Conservation (phyloP, 2,329 filamentous ascomycete species). For the Cephalotrichum gorgonifer region DNA sequence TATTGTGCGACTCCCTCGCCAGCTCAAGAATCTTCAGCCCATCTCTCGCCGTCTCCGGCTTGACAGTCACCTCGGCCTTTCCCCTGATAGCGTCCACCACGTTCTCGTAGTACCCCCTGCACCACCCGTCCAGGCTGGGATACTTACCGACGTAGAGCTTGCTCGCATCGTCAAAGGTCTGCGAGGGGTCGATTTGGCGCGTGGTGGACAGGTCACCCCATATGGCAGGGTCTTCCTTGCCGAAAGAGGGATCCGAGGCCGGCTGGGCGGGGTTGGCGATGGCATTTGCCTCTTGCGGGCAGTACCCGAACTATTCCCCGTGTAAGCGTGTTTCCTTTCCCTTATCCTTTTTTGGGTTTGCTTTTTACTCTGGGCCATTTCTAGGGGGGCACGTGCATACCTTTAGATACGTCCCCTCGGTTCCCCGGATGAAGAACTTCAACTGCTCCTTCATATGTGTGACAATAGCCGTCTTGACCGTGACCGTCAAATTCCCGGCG, state of each 20-base stretch:
- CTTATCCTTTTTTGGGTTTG: too few relatives aligned
- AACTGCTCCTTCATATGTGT: slow-evolving; percentile 49
- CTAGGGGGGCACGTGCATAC: slow-evolving; percentile 11
- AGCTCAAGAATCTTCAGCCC: slow-evolving; percentile 28
- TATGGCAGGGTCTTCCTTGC: slow-evolving; percentile 22
- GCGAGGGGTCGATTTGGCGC: slow-evolving; percentile 19
- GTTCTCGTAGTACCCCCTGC: slow-evolving; percentile 28
- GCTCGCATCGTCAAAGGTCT: slow-evolving; percentile 18
- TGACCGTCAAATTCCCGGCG: slow-evolving; percentile 36
- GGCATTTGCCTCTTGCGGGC: slow-evolving; percentile 20
- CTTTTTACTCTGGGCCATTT: too few relatives aligned
- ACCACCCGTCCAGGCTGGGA: slow-evolving; percentile 26
- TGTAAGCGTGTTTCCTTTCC: neutral
- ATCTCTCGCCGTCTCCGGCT: slow-evolving; percentile 25
- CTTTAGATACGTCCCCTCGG: slow-evolving; percentile 39
- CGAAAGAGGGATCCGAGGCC: slow-evolving; percentile 15
- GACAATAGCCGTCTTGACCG: slow-evolving; percentile 49
- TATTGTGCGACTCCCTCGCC: slow-evolving; percentile 25
- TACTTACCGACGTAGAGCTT: slow-evolving; percentile 24
- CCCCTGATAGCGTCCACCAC: slow-evolving; percentile 27
- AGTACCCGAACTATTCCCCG: slow-evolving; percentile 13
- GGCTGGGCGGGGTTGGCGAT: slow-evolving; percentile 9
- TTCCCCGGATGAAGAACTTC: slow-evolving; percentile 52
- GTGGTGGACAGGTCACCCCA: slow-evolving; percentile 24
- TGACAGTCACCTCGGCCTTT: slow-evolving; percentile 24